A percentile compares a stretch with the other conserved stretches of the same genome.
Evolutionary conservation across 2,329 filamentous ascomycete genomes (phyloP).

Genomic region (Neonectria sp.): DNA sequence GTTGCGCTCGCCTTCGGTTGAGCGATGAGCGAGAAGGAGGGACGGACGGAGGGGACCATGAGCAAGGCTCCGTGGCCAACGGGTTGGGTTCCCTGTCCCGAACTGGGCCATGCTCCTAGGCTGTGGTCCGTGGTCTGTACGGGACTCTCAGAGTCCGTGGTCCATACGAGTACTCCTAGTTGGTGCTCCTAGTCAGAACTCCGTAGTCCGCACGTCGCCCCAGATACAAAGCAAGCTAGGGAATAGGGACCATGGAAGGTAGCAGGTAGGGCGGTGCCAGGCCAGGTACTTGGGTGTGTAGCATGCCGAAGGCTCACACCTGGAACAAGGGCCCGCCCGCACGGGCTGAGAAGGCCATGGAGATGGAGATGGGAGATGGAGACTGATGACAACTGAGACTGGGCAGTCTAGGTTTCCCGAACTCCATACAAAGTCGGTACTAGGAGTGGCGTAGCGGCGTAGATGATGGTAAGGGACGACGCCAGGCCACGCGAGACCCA

Average conservation of each 20-base stretch:
- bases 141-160: neutral
- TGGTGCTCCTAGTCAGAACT: constrained; percentile 10
- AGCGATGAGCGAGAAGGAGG: constrained; percentile 32
- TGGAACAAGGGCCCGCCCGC: constrained; percentile 9
- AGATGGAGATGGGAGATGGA: constrained; percentile 8
- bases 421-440: constrained; percentile 10
- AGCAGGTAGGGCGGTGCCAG: neutral
- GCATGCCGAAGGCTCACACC: constrained; percentile 12
- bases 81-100: constrained; percentile 36
- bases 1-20: constrained; percentile 31
- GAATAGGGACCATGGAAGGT: neutral
- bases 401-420: neutral
- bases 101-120: constrained; percentile 33
- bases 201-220: neutral
- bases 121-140: neutral
- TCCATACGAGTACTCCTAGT: neutral
- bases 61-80: constrained; percentile 23
- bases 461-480: constrained; percentile 30
- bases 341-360: constrained; percentile 5
- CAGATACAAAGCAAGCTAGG: no score
- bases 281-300: constrained; percentile 10
- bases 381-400: constrained; percentile 5
- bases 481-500: constrained; percentile 42
- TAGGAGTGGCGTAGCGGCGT: neutral
- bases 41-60: constrained; percentile 5